Base-by-base conservation (phyloP, 768 basidiomycete species). In the Lactarius indigo region DNA sequence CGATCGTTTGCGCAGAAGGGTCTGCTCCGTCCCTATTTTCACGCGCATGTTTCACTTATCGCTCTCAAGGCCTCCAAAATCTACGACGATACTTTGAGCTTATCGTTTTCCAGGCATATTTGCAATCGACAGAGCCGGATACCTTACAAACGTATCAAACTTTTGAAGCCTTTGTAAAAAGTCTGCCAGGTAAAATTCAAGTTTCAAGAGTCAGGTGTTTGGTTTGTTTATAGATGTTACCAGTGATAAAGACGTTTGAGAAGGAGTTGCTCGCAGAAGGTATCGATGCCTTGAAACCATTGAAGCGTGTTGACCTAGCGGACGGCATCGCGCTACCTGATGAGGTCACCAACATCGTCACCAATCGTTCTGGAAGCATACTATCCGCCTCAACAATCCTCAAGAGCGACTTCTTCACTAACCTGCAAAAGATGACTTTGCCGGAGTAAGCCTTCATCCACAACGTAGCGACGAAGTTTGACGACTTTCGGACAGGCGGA, bases 231-330 rank as follows among this genome's bases (percentile, higher is more conserved):
- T 37, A 37, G 7, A 20, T 59, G 13, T 44, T 41, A 13, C 56
- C 65, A 91, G 96, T 98, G 17, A 94, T 98, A 78, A 90, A 90
- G 75, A 99, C 97, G 0, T 96, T 98, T 66, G 88, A 95, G 78
- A 94, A 92, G 66, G 97, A 98, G 68, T 82, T 99, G 55, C 77
- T 87, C 52, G 83, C 82, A 20, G 90, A 94, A n/a, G 89, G 89
- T 4, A 75, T 92, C 58, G 83, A 91, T 65, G 88, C 90, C 0
- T 76, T 99, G 61, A 90, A 88, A 65, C 96, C 95, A 3, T 80
- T 98, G 10, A 88, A 90, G 69, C 84, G 91, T 23, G 85, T 87
- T 28, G 85, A 88, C 55, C 75, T 83, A 2, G 79, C 83, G 50
- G 84, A 88, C 59, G 89, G 87, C 26, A 82, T 90, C 58, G 91